Conservation (phyloP, 2,329 filamentous ascomycete species). For the Fusarium lyarnte region DNA sequence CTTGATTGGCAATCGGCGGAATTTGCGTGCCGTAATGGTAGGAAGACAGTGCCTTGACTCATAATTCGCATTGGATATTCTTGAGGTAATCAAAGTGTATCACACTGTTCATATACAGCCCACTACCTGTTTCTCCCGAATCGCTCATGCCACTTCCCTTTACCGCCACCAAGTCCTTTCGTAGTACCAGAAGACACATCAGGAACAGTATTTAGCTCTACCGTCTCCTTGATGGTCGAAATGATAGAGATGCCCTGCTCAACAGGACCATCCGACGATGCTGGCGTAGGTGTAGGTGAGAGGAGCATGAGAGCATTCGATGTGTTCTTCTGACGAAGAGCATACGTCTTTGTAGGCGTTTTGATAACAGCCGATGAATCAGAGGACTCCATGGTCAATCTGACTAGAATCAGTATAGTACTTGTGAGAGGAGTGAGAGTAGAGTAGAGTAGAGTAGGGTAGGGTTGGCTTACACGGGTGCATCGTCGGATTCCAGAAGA, state of each 20-base stretch:
- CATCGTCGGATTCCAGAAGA: constrained; percentile 62
- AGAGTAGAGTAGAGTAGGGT: no score
- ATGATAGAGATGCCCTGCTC: constrained; percentile 57
- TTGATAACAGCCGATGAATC: constrained; percentile 61
- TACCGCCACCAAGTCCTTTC: constrained; percentile 43
- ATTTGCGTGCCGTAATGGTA: not conserved
- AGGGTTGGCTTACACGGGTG: constrained; percentile 59
- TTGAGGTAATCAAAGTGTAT: not conserved
- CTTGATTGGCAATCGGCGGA: no score
- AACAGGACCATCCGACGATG: constrained; percentile 16
- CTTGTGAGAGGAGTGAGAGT: not conserved
- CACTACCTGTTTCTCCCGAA: constrained; percentile 60
- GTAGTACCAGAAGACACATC: constrained; percentile 42
- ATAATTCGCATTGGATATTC: not conserved
- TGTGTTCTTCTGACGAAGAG: constrained; percentile 72
- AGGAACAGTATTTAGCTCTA: constrained; percentile 64
- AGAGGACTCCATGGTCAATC: constrained; percentile 60
- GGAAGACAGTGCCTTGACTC: not conserved
- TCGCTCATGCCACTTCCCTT: constrained; percentile 70
- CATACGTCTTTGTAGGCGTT: constrained; percentile 63
- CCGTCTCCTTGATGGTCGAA: constrained; percentile 68
- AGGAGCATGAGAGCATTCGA: constrained; percentile 72
- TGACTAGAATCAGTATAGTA: constrained; percentile 36
- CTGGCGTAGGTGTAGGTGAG: constrained; percentile 9
- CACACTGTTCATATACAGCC: not conserved